Evolutionary conservation across 352 stramenopile genomes (phyloP).

Genomic region (Globisporangium alternatum): DNA sequence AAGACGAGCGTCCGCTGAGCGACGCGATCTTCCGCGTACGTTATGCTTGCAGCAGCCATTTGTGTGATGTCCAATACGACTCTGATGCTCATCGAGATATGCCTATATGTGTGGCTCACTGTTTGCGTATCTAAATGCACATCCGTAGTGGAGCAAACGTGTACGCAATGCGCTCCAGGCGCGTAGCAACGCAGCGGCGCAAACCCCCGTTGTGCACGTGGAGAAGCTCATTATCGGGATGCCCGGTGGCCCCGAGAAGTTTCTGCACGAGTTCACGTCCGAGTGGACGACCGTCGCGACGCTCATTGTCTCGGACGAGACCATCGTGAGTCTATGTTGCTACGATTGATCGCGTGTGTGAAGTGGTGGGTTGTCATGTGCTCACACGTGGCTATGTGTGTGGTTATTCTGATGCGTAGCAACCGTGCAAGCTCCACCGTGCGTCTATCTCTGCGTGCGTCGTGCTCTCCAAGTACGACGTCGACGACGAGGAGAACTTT

Average conservation of each 20-base stretch:
- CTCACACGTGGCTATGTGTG: not conserved
- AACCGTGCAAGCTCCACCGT: constrained; percentile 24
- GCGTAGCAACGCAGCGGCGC: not conserved
- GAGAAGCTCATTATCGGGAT: constrained; percentile 53
- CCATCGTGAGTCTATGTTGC: constrained; percentile 29
- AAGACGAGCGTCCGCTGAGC: constrained; percentile 20
- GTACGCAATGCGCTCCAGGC: constrained; percentile 24
- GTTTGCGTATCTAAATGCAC: not conserved
- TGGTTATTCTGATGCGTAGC: constrained; percentile 15
- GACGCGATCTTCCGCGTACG: constrained; percentile 64
- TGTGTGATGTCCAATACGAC: not conserved
- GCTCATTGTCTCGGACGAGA: constrained; percentile 50
- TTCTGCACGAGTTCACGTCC: constrained; percentile 42
- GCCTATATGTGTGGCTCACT: not conserved
- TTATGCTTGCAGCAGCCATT: not conserved
- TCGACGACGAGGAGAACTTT: constrained; percentile 27
- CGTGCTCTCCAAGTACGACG: constrained; percentile 39
- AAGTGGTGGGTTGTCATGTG: not conserved
- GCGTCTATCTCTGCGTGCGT: constrained; percentile 20
- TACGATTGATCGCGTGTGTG: not conserved
- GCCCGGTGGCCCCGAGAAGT: constrained; percentile 37
- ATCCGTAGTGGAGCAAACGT: constrained; percentile 44
- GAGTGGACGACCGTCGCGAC: constrained; percentile 46
- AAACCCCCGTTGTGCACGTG: constrained; percentile 11
- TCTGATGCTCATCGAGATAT: not conserved